Percentiles rank a stretch among this genome's conserved stretches.
These are phyloP conservation scores for Cyclotella atomus DNA, from an alignment of 108 stramenopile genomes.

Conservation along the genomic window DNA sequence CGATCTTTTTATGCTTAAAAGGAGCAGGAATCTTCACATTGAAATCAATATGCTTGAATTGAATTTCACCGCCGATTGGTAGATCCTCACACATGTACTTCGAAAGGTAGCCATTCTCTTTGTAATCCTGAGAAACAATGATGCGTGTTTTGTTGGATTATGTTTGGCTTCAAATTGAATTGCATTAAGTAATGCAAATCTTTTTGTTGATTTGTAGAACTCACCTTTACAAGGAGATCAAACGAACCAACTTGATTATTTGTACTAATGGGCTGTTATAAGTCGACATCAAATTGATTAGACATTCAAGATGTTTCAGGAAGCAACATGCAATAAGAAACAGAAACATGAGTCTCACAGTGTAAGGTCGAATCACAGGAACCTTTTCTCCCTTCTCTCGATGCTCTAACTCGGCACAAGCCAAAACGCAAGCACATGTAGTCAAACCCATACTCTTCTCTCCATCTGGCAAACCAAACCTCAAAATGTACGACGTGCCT, in stretches of 20 bases:
- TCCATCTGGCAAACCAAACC: slow-evolving; percentile 73
- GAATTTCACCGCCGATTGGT: slow-evolving; percentile 46
- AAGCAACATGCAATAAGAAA: neutral
- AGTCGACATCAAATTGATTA: neutral
- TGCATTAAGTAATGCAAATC: no score
- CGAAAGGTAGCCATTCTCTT: slow-evolving; percentile 63
- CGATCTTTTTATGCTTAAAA: slow-evolving; percentile 76
- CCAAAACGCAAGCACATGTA: slow-evolving; percentile 93
- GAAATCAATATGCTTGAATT: slow-evolving; percentile 88
- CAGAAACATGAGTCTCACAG: slow-evolving; percentile 18
- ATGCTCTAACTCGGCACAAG: slow-evolving; percentile 65
- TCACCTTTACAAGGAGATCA: slow-evolving; percentile 88
- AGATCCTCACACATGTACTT: slow-evolving; percentile 60
- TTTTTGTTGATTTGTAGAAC: no score
- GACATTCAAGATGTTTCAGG: neutral
- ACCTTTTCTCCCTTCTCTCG: slow-evolving; percentile 48
- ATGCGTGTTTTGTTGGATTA: no score
- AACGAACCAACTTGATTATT: slow-evolving; percentile 88
- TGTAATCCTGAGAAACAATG: slow-evolving; percentile 57
- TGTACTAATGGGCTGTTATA: slow-evolving; percentile 74
- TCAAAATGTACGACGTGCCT: slow-evolving; percentile 64
- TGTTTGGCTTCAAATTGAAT: no score
- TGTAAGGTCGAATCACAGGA: slow-evolving; percentile 90
- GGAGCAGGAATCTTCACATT: slow-evolving; percentile 91
- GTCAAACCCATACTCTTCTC: slow-evolving; percentile 66